These are phyloP conservation scores for Corylus avellana DNA, from an alignment of 306 rosid species.

Conservation along the genomic window DNA sequence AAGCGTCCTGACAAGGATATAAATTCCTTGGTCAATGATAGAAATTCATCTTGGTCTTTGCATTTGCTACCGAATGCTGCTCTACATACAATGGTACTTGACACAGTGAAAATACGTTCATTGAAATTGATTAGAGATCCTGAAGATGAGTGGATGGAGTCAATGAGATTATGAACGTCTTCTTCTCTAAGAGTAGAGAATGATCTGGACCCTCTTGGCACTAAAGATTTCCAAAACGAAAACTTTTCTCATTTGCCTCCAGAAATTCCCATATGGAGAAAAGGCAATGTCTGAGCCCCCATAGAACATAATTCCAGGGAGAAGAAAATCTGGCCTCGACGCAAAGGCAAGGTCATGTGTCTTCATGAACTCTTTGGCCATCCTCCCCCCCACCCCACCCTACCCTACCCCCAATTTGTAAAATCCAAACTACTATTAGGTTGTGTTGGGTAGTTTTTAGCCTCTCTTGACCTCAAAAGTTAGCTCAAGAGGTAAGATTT, in stretches of 20 bases:
- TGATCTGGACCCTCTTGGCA: constrained; percentile 40
- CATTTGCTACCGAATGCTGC: no score
- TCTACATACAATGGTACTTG: no score
- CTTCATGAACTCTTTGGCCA: constrained; percentile 43
- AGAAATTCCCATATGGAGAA: constrained; percentile 48
- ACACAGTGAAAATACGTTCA: background rate
- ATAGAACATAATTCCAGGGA: constrained; percentile 25
- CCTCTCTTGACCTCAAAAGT: background rate
- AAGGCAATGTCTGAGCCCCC: constrained; percentile 21
- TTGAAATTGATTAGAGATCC: constrained; percentile 29
- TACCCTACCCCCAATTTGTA: no score
- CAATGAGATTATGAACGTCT: constrained; percentile 34
- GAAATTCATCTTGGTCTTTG: no score
- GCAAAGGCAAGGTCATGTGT: constrained; percentile 45
- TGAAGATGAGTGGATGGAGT: constrained; percentile 20
- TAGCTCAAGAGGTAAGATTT: no score
- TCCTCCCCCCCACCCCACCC: constrained; percentile 32
- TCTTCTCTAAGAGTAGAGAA: constrained; percentile 41
- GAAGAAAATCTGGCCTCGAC: constrained; percentile 32
- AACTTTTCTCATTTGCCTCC: constrained; percentile 57
- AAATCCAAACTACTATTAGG: no score
- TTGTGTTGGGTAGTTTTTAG: constrained; percentile 19
- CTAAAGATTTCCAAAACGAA: constrained; percentile 43
- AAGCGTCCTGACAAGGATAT: no score
- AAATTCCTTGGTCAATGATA: no score